Conservation (phyloP, 208 protist species). For the Leishmania arabica region DNA sequence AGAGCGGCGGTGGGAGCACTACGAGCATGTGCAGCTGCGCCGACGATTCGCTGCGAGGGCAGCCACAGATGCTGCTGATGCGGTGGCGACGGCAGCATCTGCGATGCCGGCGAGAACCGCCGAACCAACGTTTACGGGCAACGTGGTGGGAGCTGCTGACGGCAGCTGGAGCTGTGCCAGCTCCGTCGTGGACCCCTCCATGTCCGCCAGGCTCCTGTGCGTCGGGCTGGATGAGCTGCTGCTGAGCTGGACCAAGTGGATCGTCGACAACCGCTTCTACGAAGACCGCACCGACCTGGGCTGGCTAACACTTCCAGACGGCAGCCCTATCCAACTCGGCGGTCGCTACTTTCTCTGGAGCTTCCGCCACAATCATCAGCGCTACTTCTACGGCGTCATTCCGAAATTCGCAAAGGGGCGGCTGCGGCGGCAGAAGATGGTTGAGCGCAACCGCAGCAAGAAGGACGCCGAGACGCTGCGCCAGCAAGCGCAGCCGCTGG, state of each 20-base stretch:
- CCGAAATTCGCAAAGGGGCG: conserved; percentile 65
- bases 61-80: not conserved
- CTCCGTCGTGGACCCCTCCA: conserved; percentile 25
- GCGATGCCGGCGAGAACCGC: not conserved
- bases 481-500: not conserved
- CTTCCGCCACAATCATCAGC: conserved; percentile 50
- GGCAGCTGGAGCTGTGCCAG: not conserved
- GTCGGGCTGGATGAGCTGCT: conserved; percentile 47
- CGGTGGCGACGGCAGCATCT: not conserved
- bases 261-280: conserved; percentile 52
- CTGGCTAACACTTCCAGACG: conserved; percentile 41
- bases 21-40: conserved; percentile 54
- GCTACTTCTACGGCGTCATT: conserved; percentile 67
- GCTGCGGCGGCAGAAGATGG: conserved; percentile 33
- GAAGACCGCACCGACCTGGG: conserved; percentile 47
- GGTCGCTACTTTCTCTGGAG: conserved; percentile 70
- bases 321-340: conserved; percentile 35
- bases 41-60: conserved; percentile 27
- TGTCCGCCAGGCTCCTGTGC: conserved; percentile 39
- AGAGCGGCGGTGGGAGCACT: conserved; percentile 41
- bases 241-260: conserved; percentile 59
- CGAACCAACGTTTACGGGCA: not conserved
- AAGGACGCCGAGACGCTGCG: conserved; percentile 8
- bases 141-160: not conserved
- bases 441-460: conserved; percentile 34